phyloP scores from a whole-genome alignment of 2,329 filamentous ascomycete genomes.

The Aureobasidium sp. region DNA sequence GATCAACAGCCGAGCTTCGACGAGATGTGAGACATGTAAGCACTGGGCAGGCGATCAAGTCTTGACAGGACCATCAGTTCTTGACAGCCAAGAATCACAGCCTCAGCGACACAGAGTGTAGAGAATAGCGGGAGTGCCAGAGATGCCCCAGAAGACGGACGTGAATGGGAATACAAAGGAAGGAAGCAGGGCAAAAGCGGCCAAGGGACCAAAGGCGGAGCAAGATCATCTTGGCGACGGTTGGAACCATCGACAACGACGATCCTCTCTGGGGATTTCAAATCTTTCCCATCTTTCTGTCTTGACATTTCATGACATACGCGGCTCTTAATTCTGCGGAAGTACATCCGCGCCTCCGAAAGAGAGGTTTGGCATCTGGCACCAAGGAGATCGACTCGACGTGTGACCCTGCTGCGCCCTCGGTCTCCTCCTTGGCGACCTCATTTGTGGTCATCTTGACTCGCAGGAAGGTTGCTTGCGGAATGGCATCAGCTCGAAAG shows the following conservation, averaged over 20 bases:
- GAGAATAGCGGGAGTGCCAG: too few species aligned
- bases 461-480: too few species aligned
- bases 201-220: background rate
- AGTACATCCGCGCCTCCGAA: too few species aligned
- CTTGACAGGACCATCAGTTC: background rate
- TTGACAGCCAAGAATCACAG: constrained; percentile 6
- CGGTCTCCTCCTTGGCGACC: background rate
- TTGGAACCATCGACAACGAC: constrained; percentile 5
- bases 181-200: background rate
- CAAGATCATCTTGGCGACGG: constrained; percentile 9
- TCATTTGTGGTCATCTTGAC: background rate
- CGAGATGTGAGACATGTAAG: background rate
- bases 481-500: background rate
- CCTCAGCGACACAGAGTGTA: too few species aligned
- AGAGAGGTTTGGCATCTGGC: background rate
- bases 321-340: background rate
- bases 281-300: background rate
- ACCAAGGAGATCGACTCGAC: background rate
- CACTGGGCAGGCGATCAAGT: background rate
- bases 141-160: background rate
- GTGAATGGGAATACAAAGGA: background rate
- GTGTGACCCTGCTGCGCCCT: constrained; percentile 9
- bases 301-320: background rate
- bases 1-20: background rate
- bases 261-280: background rate